Conservation (phyloP, 225 moss, liverwort and hornwort species). For the Lunularia cruciata region DNA sequence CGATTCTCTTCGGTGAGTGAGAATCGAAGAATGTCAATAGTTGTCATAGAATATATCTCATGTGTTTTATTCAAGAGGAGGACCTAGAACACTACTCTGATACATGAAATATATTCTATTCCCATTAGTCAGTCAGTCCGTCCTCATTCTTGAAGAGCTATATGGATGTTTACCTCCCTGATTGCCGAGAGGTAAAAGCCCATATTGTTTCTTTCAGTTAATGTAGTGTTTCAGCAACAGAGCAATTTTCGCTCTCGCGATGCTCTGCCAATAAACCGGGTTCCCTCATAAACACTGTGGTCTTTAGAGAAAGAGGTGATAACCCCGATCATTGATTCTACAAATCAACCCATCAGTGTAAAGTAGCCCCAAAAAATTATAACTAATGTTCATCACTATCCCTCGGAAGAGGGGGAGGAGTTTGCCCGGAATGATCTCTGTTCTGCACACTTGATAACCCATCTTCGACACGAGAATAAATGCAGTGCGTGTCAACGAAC, state of each 20-base stretch:
- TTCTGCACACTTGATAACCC: background rate
- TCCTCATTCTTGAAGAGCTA: slow-evolving; percentile 19
- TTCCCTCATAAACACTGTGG: background rate
- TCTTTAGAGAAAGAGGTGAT: background rate
- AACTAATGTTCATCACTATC: background rate
- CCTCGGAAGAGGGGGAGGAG: background rate
- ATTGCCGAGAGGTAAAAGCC: slow-evolving; percentile 23
- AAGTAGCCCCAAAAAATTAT: background rate
- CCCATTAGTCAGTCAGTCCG: background rate
- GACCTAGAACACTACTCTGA: background rate
- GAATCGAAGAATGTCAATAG: background rate
- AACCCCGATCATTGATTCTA: background rate
- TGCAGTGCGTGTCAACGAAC: too few species aligned
- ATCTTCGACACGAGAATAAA: background rate
- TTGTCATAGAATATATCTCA: slow-evolving; percentile 30
- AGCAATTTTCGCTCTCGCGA: background rate
- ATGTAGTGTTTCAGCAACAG: background rate
- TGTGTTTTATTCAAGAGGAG: slow-evolving; percentile 5
- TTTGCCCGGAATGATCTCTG: too few species aligned
- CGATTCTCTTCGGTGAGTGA: slow-evolving; percentile 31
- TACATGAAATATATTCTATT: background rate
- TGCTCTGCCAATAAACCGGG: background rate
- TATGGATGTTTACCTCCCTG: slow-evolving; percentile 36
- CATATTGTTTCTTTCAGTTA: slow-evolving; percentile 23
- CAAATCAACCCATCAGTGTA: background rate